phyloP scores from a whole-genome alignment of 1,284 basidiomycete genomes.

The Agroathelia rolfsii region DNA sequence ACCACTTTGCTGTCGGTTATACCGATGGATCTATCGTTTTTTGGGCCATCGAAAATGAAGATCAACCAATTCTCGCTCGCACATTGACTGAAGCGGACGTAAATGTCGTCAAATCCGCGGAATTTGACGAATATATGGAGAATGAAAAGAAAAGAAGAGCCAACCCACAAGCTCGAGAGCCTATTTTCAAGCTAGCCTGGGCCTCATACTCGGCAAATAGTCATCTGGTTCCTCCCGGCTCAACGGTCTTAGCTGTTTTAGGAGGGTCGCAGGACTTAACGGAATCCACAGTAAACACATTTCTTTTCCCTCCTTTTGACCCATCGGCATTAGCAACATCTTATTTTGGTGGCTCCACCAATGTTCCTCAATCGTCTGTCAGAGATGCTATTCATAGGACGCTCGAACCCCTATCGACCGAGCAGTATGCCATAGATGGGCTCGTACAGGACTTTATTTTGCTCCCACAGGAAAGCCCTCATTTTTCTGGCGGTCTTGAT shows the following conservation, averaged over 20 bases:
- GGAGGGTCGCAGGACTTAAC: conserved; percentile 73
- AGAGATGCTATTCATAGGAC: conserved; percentile 60
- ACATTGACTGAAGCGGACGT: conserved; percentile 55
- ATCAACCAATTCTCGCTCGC: conserved; percentile 71
- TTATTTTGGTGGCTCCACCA: conserved; percentile 19
- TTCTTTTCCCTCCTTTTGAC: conserved; percentile 69
- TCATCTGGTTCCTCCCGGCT: conserved; percentile 53
- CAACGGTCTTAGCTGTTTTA: conserved; percentile 67
- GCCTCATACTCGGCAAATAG: conserved; percentile 63
- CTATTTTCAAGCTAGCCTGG: conserved; percentile 87
- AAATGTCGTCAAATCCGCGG: conserved; percentile 35
- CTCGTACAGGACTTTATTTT: conserved; percentile 74
- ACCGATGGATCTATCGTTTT: conserved; percentile 84
- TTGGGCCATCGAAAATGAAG: conserved; percentile 78
- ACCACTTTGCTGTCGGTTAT: conserved; percentile 64
- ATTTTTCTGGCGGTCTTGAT: conserved; percentile 63
- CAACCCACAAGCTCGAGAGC: conserved; percentile 40
- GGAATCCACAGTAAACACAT: too few relatives aligned
- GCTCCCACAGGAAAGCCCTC: conserved; percentile 62
- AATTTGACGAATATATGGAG: conserved; percentile 33
- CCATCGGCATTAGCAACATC: conserved; percentile 43
- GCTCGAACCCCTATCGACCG: conserved; percentile 44
- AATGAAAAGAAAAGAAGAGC: conserved; percentile 1
- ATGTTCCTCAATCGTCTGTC: conserved; percentile 41
- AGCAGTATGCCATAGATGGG: conserved; percentile 52